Evolutionary conservation across 768 basidiomycete genomes (phyloP), one percentile per base, ranked within the genome.

Genomic region (Myochromella boudieri): DNA sequence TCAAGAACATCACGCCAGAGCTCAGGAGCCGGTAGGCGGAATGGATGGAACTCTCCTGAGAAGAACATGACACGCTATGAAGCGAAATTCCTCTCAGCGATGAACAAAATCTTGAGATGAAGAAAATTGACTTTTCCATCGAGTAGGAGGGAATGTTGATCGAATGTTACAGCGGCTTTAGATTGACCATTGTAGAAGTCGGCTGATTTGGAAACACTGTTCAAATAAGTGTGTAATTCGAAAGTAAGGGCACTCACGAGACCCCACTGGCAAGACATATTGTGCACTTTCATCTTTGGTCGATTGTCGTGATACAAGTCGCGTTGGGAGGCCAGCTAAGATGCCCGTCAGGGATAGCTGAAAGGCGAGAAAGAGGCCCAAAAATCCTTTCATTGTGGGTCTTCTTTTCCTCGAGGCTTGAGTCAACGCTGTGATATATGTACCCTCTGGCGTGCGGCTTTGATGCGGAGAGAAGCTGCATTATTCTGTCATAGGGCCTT

Each of bases 41-140:
- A 87, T 2, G 82, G 73, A 52, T 86, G 85, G 60, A 85, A 83
- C 59, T 85, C 85, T 40, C 85, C 86, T 1, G 82, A 83, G 57
- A 76, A 76, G 26, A 79, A 61, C 66, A 80, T 76, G 21, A 75
- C 51, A 22, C 79, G 71, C 63, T 78, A 57, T 20, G 39, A 11
- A 24, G 7, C 14, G 4, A 38, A 27, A 15, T 11, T 12, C 27
- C 12, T 15, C 21, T 29, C 3, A 26, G 18, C 14, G 12, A 6
- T 11, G 8, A 7, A 9, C 6, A 9, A 17, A 20, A 6, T 15
- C 17, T 14, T n/a, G 17, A 27, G n/a, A n/a, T 9, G 17, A 9
- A 20, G 17, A 20, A 7, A 20, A 21, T 53, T 6, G 8, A 66
- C 67, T 56, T 68, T 65, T 24, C 68, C 68, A 51, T 69, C 62